Conservation (phyloP, 768 basidiomycete genomes). For the Mycena galopus region DNA sequence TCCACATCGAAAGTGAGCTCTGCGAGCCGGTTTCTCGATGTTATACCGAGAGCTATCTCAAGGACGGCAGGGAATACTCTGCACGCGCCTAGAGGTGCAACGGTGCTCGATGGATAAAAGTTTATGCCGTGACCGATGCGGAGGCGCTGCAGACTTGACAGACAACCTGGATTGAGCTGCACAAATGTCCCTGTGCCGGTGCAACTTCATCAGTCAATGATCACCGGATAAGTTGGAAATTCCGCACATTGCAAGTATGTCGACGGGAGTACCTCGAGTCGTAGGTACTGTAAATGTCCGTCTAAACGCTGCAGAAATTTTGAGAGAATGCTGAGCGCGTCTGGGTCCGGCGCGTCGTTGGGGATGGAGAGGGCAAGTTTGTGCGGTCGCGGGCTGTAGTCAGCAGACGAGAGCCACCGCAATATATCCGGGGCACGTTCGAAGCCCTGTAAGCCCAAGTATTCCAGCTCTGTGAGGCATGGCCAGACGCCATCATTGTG, state of each 20-base stretch:
- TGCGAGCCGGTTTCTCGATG: neutral
- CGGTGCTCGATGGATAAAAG: neutral
- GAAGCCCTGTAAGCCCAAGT: neutral
- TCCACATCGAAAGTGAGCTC: conserved; percentile 3
- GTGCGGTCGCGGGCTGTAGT: neutral
- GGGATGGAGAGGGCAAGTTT: neutral
- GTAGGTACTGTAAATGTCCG: neutral
- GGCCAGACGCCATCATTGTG: neutral
- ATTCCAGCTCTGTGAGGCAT: neutral
- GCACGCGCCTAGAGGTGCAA: neutral
- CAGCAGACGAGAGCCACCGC: neutral
- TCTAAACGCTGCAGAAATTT: neutral
- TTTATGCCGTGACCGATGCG: neutral
- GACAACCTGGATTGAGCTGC: neutral
- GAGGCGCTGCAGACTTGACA: neutral
- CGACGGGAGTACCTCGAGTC: neutral
- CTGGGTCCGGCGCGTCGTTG: neutral
- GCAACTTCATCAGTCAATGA: neutral
- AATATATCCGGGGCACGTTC: neutral
- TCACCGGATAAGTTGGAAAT: neutral
- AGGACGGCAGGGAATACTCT: neutral
- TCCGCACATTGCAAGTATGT: neutral
- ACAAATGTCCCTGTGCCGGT: neutral
- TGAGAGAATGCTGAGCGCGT: neutral
- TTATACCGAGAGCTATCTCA: neutral